Evolutionary conservation across 305 asterid species (phyloP).

Genomic region (Vinca major): DNA sequence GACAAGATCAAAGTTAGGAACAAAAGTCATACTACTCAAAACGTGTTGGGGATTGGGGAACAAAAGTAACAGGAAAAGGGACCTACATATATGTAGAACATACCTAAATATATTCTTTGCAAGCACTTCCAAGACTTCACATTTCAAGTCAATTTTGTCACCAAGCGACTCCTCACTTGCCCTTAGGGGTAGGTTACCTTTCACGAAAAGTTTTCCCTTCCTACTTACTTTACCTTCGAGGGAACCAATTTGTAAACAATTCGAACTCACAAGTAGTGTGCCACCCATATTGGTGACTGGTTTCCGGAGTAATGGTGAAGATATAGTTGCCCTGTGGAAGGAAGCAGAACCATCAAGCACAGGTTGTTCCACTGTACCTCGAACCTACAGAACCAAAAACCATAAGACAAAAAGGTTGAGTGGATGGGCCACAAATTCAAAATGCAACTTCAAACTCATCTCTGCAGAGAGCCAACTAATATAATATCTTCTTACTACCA

Average conservation of each 20-base stretch:
- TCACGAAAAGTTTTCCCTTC: slow-evolving; percentile 82
- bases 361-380: slow-evolving; percentile 99
- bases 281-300: slow-evolving; percentile 94
- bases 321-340: slow-evolving; percentile 89
- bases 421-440: neutral
- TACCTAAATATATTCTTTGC: slow-evolving; percentile 90
- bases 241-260: slow-evolving; percentile 71
- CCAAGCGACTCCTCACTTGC: slow-evolving; percentile 55
- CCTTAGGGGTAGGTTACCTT: slow-evolving; percentile 83
- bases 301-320: slow-evolving; percentile 89
- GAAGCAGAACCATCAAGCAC: slow-evolving; percentile 94
- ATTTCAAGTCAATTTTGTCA: slow-evolving; percentile 88
- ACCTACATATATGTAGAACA: neutral
- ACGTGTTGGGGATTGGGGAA: neutral
- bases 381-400: slow-evolving; percentile 46
- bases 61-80: neutral
- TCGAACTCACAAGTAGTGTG: slow-evolving; percentile 78
- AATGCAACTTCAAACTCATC: neutral
- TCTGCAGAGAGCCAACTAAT: neutral
- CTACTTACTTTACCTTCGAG: slow-evolving; percentile 95
- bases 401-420: slow-evolving; percentile 1
- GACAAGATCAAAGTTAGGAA: slow-evolving; percentile 12
- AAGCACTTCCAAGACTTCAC: slow-evolving; percentile 95
- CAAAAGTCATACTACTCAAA: neutral
- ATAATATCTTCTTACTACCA: neutral